phyloP scores from a whole-genome alignment of 192 early-diverging fungal genomes.

The Endogone sp. region DNA sequence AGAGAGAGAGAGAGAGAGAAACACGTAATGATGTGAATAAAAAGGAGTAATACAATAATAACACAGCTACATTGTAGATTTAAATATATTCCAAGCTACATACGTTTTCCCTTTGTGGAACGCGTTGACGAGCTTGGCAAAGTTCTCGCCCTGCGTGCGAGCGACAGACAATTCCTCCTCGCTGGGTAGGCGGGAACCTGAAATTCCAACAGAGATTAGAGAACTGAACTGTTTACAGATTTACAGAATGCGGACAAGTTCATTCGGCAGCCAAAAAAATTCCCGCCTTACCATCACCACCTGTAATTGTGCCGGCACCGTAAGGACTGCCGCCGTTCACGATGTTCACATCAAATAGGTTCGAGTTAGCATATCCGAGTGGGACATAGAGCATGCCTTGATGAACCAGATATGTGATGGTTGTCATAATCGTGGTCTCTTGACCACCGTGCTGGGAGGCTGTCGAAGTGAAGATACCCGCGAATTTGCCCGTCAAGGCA shows the following conservation, averaged over 20 bases:
- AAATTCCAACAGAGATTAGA: too few relatives aligned
- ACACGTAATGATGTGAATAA: not conserved
- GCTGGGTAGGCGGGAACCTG: slow-evolving; percentile 46
- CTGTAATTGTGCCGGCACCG: slow-evolving; percentile 24
- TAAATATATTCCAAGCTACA: too few relatives aligned
- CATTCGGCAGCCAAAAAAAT: too few relatives aligned
- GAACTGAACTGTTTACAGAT: slow-evolving; percentile 50
- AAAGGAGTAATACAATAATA: not conserved
- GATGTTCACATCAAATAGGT: slow-evolving; percentile 52
- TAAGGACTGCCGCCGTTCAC: slow-evolving; percentile 31
- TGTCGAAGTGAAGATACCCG: slow-evolving; percentile 72
- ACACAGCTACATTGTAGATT: too few relatives aligned
- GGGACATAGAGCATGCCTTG: slow-evolving; percentile 79
- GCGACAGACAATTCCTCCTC: slow-evolving; percentile 65
- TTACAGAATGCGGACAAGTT: too few relatives aligned
- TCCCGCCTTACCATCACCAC: slow-evolving; percentile 68
- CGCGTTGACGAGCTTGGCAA: slow-evolving; percentile 43
- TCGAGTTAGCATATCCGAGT: slow-evolving; percentile 45
- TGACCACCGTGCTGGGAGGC: slow-evolving; percentile 73
- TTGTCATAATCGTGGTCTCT: slow-evolving; percentile 63
- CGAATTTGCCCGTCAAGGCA: slow-evolving; percentile 66
- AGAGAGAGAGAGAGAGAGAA: not conserved
- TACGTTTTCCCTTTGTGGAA: slow-evolving; percentile 17
- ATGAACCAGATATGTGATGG: slow-evolving; percentile 64
- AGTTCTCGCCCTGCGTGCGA: slow-evolving; percentile 49